phyloP scores from a whole-genome alignment of 1,139 yeast species.

The Candida tropicalis region DNA sequence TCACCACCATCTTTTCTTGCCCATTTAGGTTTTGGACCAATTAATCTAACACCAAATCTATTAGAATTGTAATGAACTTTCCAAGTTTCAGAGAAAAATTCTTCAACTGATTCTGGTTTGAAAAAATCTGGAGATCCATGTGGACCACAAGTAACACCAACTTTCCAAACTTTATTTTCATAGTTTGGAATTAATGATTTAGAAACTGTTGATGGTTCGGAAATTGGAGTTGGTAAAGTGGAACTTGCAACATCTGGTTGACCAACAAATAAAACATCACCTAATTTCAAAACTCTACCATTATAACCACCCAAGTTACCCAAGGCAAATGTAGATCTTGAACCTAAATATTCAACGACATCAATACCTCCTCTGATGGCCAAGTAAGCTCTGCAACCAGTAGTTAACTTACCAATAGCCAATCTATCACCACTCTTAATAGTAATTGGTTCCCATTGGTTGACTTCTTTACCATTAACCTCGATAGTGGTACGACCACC shows the following conservation, averaged over 20 bases:
- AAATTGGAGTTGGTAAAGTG: slow-evolving; percentile 69
- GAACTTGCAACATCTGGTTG: slow-evolving; percentile 72
- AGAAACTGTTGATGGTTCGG: slow-evolving; percentile 64
- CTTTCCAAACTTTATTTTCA: slow-evolving; percentile 67
- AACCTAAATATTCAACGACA: slow-evolving; percentile 90
- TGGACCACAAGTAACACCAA: slow-evolving; percentile 95
- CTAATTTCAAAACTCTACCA: slow-evolving; percentile 87
- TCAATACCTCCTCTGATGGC: slow-evolving; percentile 93
- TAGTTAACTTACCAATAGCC: slow-evolving; percentile 73
- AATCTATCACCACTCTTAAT: slow-evolving; percentile 76
- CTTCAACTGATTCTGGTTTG: slow-evolving; percentile 69
- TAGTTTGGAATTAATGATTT: slow-evolving; percentile 60
- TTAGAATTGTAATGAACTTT: slow-evolving; percentile 96
- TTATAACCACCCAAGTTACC: slow-evolving; percentile 95
- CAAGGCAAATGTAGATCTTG: slow-evolving; percentile 94
- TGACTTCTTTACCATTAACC: slow-evolving; percentile 59
- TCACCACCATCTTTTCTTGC: slow-evolving; percentile 98
- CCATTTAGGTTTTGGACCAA: slow-evolving; percentile 97
- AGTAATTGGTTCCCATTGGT: slow-evolving; percentile 67
- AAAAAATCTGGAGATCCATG: slow-evolving; percentile 97
- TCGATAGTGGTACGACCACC: slow-evolving; percentile 79
- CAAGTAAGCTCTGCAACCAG: slow-evolving; percentile 88
- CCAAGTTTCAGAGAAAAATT: slow-evolving; percentile 80
- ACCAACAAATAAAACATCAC: slow-evolving; percentile 87
- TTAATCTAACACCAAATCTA: slow-evolving; percentile 90